A percentile compares a stretch with the other conserved stretches of the same genome.
These are phyloP conservation scores for Candida chilensis DNA, from an alignment of 805 yeast genomes.

Conservation along the genomic window DNA sequence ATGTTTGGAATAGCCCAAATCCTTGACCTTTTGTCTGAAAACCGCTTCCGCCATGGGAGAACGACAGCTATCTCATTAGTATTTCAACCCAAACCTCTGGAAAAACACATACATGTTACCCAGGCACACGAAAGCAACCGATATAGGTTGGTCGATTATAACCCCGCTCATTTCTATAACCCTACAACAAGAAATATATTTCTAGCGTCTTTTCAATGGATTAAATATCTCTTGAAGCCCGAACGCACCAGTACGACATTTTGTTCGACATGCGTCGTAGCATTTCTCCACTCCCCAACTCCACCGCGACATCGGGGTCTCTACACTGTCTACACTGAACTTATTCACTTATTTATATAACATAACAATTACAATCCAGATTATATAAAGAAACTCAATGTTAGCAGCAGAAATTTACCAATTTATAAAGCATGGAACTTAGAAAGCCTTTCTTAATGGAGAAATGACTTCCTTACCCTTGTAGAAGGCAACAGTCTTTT, in stretches of 20 bases:
- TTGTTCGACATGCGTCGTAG: no score
- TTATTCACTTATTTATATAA: not conserved
- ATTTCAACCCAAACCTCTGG: conserved; percentile 1
- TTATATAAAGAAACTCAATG: not conserved
- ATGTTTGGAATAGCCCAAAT: conserved; percentile 29
- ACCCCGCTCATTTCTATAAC: conserved; percentile 1
- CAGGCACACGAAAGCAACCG: conserved; percentile 84
- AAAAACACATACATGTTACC: conserved; percentile 66
- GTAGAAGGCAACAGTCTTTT: conserved; percentile 73
- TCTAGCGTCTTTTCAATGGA: conserved; percentile 3
- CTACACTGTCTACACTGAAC: not conserved
- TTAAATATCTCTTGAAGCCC: no score
- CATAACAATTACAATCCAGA: not conserved
- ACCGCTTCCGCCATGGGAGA: conserved; percentile 99
- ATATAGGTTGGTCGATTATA: conserved; percentile 13
- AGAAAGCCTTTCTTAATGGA: conserved; percentile 76
- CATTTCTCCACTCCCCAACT: no score
- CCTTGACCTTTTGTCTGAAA: conserved; percentile 54
- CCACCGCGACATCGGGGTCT: not conserved
- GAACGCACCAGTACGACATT: no score
- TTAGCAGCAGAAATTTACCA: conserved; percentile 3
- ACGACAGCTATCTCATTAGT: conserved; percentile 51
- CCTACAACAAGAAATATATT: conserved; percentile 2
- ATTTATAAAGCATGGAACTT: conserved; percentile 15
- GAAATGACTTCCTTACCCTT: conserved; percentile 64